These are phyloP conservation scores for Arthrobotrys entomopaga DNA, from an alignment of 2,329 filamentous ascomycete genomes.

Conservation along the genomic window DNA sequence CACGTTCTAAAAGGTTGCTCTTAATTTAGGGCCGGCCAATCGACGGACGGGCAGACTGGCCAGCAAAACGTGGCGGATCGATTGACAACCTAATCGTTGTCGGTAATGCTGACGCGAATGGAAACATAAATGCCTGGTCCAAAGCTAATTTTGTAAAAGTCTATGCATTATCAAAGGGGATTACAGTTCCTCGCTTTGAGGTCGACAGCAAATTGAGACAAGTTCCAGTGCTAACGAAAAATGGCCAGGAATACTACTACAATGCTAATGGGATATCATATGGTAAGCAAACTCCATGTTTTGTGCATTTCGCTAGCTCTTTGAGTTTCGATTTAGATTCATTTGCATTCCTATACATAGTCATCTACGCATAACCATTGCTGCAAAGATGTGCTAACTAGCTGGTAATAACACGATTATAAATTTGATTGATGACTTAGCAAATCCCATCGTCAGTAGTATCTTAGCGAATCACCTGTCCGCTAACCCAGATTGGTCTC, in stretches of 20 bases:
- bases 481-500: slow-evolving; percentile 1
- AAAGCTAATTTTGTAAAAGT: slow-evolving; percentile 26
- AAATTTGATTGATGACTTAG: not conserved
- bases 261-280: no score
- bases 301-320: no score
- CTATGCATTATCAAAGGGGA: not conserved
- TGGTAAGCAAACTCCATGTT: no score
- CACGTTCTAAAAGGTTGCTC: no score
- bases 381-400: no score
- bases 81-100: slow-evolving; percentile 11
- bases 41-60: slow-evolving; percentile 1
- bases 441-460: slow-evolving; percentile 1
- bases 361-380: no score
- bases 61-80: slow-evolving; percentile 14
- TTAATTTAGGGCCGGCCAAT: slow-evolving; percentile 12
- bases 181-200: slow-evolving; percentile 1
- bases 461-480: slow-evolving; percentile 15
- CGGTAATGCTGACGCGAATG: not conserved
- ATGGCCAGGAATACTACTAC: no score
- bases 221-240: not conserved
- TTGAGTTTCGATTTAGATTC: no score
- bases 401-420: no score
- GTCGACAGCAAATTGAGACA: not conserved
- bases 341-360: no score
- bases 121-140: not conserved